These are phyloP conservation scores for Cordyceps fumosorosea DNA, from an alignment of 2,329 filamentous ascomycete species.

Conservation along the genomic window DNA sequence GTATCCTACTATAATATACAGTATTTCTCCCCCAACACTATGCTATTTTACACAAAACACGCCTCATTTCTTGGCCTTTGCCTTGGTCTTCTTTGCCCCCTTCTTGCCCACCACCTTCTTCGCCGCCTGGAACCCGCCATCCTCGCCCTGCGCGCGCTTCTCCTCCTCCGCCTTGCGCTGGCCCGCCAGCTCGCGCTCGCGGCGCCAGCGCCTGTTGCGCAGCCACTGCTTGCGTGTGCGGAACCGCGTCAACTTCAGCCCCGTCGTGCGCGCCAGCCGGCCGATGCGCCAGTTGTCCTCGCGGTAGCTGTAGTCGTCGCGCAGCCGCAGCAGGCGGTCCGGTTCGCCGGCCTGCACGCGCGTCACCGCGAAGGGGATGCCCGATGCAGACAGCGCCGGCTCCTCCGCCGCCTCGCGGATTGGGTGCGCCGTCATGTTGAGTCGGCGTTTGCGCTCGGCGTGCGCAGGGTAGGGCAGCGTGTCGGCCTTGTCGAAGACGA, in stretches of 20 bases:
- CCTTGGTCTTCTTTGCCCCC: conserved; percentile 25
- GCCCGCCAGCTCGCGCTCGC: conserved; percentile 35
- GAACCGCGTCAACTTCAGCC: conserved; percentile 42
- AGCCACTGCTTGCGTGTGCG: conserved; percentile 44
- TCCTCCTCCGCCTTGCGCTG: conserved; percentile 33
- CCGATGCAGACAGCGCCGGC: conserved; percentile 40
- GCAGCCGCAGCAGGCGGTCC: conserved; percentile 43
- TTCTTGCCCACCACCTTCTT: conserved; percentile 30
- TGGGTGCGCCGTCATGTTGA: conserved; percentile 61
- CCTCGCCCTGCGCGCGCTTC: conserved; percentile 22
- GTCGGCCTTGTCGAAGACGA: conserved; percentile 78
- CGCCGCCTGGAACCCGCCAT: conserved; percentile 18
- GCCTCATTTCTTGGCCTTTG: conserved; percentile 25
- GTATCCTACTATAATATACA: conserved; percentile 6
- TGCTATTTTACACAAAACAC: not conserved
- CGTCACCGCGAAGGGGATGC: conserved; percentile 42
- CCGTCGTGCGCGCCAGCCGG: conserved; percentile 45
- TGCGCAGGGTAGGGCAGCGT: conserved; percentile 70
- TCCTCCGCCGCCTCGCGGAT: conserved; percentile 33
- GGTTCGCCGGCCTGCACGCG: conserved; percentile 35
- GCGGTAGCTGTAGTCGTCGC: conserved; percentile 50
- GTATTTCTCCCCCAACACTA: not conserved
- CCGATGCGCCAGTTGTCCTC: conserved; percentile 56
- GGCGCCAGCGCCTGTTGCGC: conserved; percentile 36
- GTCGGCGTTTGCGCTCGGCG: conserved; percentile 63